Evolutionary conservation across 495 filamentous ascomycete genomes (phyloP), one percentile per base, ranked within the genome.

Genomic region (Oleoguttula mirabilis): DNA sequence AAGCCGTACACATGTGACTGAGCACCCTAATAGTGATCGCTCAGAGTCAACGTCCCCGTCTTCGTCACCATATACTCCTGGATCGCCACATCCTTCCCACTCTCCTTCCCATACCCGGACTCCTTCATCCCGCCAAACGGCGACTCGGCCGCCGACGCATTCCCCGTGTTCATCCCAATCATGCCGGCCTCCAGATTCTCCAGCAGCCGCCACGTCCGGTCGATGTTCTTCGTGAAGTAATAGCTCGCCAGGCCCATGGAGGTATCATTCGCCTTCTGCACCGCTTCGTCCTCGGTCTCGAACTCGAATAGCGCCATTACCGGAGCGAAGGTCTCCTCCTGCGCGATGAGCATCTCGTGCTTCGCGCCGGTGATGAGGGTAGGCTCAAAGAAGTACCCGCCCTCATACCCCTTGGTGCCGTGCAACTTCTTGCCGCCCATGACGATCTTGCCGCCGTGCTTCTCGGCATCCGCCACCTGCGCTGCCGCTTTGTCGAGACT

Each of bases 81-180:
- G 17, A 83, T 71, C 2, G 79, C 79, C 14, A 80, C 75, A 41
- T 82, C 79, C 55, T 77, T 80, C 14, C 80, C 79, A 11, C 72
- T 77, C 56, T 84, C 80, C 62, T 85, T 85, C 8, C 80, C 80
- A 51, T 82, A 82, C 0, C 80, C 80, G 5, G 72, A 77, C 54
- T 83, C 78, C 62, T 85, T 85, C 47, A 82, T 79, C 0, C 73
- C 80, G 14, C 80, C 80, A 54, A 85, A 85, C 0, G 80, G 80
- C 8, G 74, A 69, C 52, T 85, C 80, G 1, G 79, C 76, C 0
- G 79, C 72, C 0, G 77, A 82, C 28, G 69, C 65, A 45, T 77
- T 76, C n/a, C 71, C 71, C 22, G 51, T 48, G 31, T 47, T 50
- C 46, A 50, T 41, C 16, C 34, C 80, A 45, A 85, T 77, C 79